A percentile compares a stretch with the other conserved stretches of the same genome.
Evolutionary conservation across 768 basidiomycete genomes (phyloP).

Genomic region (Cubamyces sp.): DNA sequence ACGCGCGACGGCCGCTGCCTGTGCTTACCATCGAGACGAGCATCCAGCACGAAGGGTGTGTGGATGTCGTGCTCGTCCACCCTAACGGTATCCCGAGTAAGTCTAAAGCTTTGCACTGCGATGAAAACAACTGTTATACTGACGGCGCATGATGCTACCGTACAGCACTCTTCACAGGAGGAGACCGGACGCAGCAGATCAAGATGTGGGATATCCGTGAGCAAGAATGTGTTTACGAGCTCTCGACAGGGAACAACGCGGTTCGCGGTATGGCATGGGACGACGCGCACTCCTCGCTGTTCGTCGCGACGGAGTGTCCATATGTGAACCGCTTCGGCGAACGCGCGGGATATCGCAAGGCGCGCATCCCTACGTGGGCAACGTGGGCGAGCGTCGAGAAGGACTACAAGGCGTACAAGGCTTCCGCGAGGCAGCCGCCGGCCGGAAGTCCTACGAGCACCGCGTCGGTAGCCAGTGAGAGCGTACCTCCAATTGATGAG

Average conservation of each 20-base stretch:
- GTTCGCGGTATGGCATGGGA: constrained; percentile 43
- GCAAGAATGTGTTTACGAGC: constrained; percentile 41
- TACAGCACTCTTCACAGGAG: constrained; percentile 38
- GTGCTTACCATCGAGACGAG: constrained; percentile 39
- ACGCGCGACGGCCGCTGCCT: constrained; percentile 42
- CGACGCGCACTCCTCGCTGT: constrained; percentile 32
- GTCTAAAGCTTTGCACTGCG: constrained; percentile 4
- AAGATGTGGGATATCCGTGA: constrained; percentile 50
- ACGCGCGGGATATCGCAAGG: constrained; percentile 31
- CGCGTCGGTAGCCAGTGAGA: neutral
- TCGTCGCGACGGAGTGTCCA: constrained; percentile 41
- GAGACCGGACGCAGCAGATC: constrained; percentile 37
- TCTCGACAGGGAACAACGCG: constrained; percentile 49
- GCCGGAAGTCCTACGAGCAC: neutral
- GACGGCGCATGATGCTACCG: constrained; percentile 19
- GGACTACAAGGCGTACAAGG: constrained; percentile 21
- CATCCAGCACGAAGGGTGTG: constrained; percentile 25
- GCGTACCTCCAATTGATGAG: neutral
- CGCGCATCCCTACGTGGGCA: constrained; percentile 27
- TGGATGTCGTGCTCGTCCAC: constrained; percentile 37
- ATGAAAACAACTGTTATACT: neutral
- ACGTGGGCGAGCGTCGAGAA: constrained; percentile 18
- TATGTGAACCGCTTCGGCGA: constrained; percentile 35
- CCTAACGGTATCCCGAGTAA: constrained; percentile 44
- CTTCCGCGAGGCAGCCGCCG: neutral